A percentile compares a stretch with the other conserved stretches of the same genome.
Evolutionary conservation across 371 early-diverging fungal genomes (phyloP).

Genomic region (Batkoa obscura): DNA sequence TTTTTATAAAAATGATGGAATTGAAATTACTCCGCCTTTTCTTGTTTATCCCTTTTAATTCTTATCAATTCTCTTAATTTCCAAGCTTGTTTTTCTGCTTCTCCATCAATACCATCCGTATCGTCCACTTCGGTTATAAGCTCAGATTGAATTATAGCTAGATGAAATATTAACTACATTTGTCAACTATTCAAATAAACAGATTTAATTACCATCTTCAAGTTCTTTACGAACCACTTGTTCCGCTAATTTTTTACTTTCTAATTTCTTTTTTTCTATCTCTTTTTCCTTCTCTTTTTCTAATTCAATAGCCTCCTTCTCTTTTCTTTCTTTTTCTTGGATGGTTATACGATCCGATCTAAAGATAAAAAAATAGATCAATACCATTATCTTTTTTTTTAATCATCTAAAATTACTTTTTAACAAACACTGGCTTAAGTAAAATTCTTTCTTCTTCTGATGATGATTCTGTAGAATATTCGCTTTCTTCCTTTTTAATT

Average conservation of each 20-base stretch:
- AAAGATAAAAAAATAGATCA: neutral
- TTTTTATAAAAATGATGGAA: neutral
- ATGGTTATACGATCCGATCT: neutral
- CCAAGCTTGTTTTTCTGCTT: constrained; percentile 80
- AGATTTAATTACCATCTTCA: constrained; percentile 36
- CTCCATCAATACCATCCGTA: constrained; percentile 70
- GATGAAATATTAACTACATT: constrained; percentile 12
- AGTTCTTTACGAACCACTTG: constrained; percentile 45
- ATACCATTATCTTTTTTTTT: no score
- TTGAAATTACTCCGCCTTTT: constrained; percentile 34
- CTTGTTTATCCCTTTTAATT: constrained; percentile 72
- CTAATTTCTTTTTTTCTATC: no score
- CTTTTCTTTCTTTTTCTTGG: constrained; percentile 30
- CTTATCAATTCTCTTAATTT: constrained; percentile 73
- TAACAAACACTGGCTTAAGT: constrained; percentile 68
- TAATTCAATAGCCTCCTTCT: constrained; percentile 34
- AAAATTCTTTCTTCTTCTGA: constrained; percentile 21
- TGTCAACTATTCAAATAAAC: no score
- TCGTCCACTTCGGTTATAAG: constrained; percentile 58
- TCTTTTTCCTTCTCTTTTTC: constrained; percentile 27
- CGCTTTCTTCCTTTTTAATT: constrained; percentile 16
- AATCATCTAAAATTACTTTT: constrained; percentile 59
- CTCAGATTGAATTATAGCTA: no score
- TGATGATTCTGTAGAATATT: constrained; percentile 21
- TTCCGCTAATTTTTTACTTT: constrained; percentile 52